Evolutionary conservation across 2,329 filamentous ascomycete genomes (phyloP), one percentile per base, ranked within the genome.

Genomic region (Cryphonectria radicalis): DNA sequence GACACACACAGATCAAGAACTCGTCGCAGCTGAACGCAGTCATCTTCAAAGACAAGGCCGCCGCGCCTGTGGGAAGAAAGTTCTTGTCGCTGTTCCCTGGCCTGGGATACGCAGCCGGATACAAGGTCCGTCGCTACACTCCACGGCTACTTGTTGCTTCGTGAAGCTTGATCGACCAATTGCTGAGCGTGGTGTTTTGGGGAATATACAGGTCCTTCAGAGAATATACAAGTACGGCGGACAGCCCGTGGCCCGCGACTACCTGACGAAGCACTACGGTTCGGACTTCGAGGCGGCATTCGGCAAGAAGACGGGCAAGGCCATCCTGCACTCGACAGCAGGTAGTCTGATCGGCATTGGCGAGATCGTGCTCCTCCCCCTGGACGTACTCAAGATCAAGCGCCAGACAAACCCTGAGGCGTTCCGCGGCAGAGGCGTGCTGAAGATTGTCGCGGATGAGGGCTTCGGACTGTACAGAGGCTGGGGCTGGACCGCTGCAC

Each of bases 321-420:
- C 96, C 19, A 94, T 99, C 78, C 92, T 99, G 92, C 94, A 97
- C 84, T 97, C 96, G 32, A 97, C 94, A 67, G 96, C 96, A 74
- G 96, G 96, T 86, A 94, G 93, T 84, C 80, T 99, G 78, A 97
- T 99, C 79, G 96, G 96, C 78, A 97, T 99, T 77, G 96, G 96
- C 79, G 96, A 99, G 85, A 97, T 99, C 75, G 89, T 99, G 72
- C 89, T 99, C 42, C 89, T 99, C 57, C 96, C 96, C 59, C 90
- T 99, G 73, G 96, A 99, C 77, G 95, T 99, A 55, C 89, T 99
- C 74, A 99, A 99, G 89, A 99, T 99, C 86, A 99, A 99, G 89
- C 91, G 96, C 78, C 96, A 99, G 86, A 99, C 96, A 76, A 99
- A 99, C 87, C 96, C 96, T 57, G 96, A 98, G 80, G 95, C 96